A percentile compares a stretch with the other conserved stretches of the same genome.
phyloP scores from a whole-genome alignment of 495 filamentous ascomycete species.

The Jackrogersella multiformis region DNA sequence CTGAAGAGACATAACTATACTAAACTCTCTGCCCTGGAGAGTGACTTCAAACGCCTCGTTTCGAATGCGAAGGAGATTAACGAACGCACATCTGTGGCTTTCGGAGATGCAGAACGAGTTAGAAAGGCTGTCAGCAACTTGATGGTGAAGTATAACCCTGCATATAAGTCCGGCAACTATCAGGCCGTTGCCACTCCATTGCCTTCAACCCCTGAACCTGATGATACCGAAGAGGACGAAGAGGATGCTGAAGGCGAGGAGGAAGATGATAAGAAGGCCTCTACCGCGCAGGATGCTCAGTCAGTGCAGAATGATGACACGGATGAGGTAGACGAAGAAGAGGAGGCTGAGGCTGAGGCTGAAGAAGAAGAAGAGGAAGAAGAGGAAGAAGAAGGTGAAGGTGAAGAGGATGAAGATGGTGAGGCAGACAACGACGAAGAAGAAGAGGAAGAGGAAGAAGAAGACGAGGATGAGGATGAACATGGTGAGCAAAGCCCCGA shows the following conservation, averaged over 20 bases:
- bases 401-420: slow-evolving; percentile 37
- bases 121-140: slow-evolving; percentile 77
- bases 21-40: slow-evolving; percentile 70
- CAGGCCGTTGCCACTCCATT: slow-evolving; percentile 70
- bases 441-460: slow-evolving; percentile 40
- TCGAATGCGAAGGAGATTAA: slow-evolving; percentile 79
- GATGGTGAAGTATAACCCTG: slow-evolving; percentile 79
- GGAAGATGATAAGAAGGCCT: slow-evolving; percentile 27
- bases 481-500: slow-evolving; percentile 49
- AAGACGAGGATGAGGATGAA: slow-evolving; percentile 49
- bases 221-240: slow-evolving; percentile 41
- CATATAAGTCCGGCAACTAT: slow-evolving; percentile 69
- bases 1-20: slow-evolving; percentile 69
- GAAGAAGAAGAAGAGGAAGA: slow-evolving; percentile 49
- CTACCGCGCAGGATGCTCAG: slow-evolving; percentile 23
- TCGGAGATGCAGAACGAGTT: slow-evolving; percentile 78
- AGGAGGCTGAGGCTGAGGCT: slow-evolving; percentile 33
- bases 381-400: slow-evolving; percentile 48
- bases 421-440: slow-evolving; percentile 28
- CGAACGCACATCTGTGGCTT: slow-evolving; percentile 68
- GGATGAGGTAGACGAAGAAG: slow-evolving; percentile 34
- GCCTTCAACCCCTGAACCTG: slow-evolving; percentile 53
- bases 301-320: slow-evolving; percentile 36
- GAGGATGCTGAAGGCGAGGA: slow-evolving; percentile 48
- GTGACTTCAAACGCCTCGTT: slow-evolving; percentile 80